A percentile compares a stretch with the other conserved stretches of the same genome.
phyloP scores from a whole-genome alignment of 805 yeast genomes.

The Saccharomycopsis fermentans region DNA sequence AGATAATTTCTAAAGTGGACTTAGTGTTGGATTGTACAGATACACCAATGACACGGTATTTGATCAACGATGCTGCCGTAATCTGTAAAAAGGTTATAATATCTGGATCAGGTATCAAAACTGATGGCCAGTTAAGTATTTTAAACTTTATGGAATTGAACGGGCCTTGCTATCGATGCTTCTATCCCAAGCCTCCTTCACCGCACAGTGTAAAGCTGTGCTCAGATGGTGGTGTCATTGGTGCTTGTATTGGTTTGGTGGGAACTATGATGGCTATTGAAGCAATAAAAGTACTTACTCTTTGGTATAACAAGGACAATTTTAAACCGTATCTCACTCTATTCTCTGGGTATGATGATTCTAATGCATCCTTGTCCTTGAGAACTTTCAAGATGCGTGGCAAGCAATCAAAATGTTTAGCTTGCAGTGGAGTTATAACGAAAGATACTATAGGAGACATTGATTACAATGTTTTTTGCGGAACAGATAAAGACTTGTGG shows the following conservation, averaged over 20 bases:
- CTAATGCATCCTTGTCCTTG: conserved; percentile 38
- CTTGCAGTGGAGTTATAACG: conserved; percentile 49
- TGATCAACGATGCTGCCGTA: conserved; percentile 79
- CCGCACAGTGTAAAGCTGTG: conserved; percentile 77
- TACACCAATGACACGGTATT: conserved; percentile 77
- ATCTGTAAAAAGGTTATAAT: conserved; percentile 58
- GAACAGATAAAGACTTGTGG: conserved; percentile 34
- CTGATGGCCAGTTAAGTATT: conserved; percentile 84
- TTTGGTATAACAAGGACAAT: conserved; percentile 36
- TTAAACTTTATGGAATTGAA: conserved; percentile 45
- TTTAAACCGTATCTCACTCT: conserved; percentile 62
- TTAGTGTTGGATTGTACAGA: conserved; percentile 89
- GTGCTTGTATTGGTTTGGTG: conserved; percentile 90
- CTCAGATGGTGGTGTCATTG: conserved; percentile 87
- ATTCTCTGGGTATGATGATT: conserved; percentile 56
- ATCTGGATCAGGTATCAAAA: conserved; percentile 83
- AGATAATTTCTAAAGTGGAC: conserved; percentile 56
- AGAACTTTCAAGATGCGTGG: conserved; percentile 75
- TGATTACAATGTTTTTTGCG: conserved; percentile 72
- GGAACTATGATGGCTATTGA: conserved; percentile 88
- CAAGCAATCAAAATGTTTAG: conserved; percentile 46
- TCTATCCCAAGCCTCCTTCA: conserved; percentile 85
- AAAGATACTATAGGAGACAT: conserved; percentile 35
- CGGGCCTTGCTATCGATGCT: conserved; percentile 94
- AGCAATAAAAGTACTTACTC: conserved; percentile 62